These are phyloP conservation scores for Marsdenia floribunda DNA, from an alignment of 257 asterid species.

Conservation along the genomic window DNA sequence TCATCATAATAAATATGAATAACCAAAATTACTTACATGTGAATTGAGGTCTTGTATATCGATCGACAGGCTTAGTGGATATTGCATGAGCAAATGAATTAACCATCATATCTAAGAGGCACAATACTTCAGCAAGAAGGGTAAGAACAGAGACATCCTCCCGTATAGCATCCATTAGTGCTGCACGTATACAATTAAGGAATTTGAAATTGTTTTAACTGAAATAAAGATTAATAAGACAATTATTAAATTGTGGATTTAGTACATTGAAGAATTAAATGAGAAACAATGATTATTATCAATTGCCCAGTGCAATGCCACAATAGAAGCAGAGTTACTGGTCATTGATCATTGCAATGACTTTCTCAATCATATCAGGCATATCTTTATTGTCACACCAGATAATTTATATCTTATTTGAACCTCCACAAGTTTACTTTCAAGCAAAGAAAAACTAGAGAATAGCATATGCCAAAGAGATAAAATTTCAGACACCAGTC, in stretches of 20 bases:
- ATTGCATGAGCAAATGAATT: slow-evolving; percentile 93
- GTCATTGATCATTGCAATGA: not conserved
- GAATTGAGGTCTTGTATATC: slow-evolving; percentile 82
- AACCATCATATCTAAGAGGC: slow-evolving; percentile 96
- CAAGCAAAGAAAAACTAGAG: not conserved
- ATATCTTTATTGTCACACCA: not conserved
- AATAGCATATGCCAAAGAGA: not conserved
- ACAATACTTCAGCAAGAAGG: slow-evolving; percentile 83
- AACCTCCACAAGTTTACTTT: not conserved
- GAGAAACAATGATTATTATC: not conserved
- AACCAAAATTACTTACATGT: slow-evolving; percentile 48
- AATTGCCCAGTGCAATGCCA: not conserved
- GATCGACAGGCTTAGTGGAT: slow-evolving; percentile 89
- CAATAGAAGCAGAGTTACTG: slow-evolving; percentile 2
- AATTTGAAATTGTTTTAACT: not conserved
- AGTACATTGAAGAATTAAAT: not conserved
- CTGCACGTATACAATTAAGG: slow-evolving; percentile 47
- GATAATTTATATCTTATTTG: not conserved
- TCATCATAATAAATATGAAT: slow-evolving; percentile 15
- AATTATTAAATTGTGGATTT: not conserved
- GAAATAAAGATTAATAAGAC: not conserved
- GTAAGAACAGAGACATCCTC: slow-evolving; percentile 78
- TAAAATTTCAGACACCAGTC: slow-evolving; percentile 15
- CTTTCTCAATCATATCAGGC: not conserved
- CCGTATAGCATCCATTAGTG: slow-evolving; percentile 70